Evolutionary conservation across 345 rosid species (phyloP), one percentile per base, ranked within the genome.

Genomic region (Syzygium aromaticum): DNA sequence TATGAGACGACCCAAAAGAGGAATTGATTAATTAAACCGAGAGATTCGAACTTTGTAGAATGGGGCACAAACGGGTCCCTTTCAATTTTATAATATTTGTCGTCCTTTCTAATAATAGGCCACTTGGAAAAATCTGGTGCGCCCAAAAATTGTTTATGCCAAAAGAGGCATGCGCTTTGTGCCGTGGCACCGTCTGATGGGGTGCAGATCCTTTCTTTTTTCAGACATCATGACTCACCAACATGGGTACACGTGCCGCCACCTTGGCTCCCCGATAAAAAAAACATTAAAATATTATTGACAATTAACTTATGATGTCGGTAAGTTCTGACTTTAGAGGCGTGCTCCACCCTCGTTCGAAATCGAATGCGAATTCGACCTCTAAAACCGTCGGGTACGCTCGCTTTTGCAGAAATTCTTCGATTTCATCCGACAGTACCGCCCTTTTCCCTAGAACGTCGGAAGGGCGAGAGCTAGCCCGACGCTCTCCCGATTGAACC

Each of bases 401-500:
- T 54, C 4, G 14, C 21, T 6, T 54, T 38, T 3, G 40, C 40
- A 38, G 3, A 38, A 38, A 38, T 38, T 38, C 40, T 38, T 38
- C 40, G 40, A 38, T 38, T 38, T 38, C 40, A 38, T 38, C 40
- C 40, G 3, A 38, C 40, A 38, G 67, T 13, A 13, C 13, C 8
- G 1, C 33, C 14, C 33, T 27, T 61, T 61, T 61, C 17, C 33
- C 33, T 12, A 5, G 2, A 5, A 61, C 6, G 6, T 61, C 6
- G 12, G 13, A 61, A 12, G 11, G 77, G 33, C 7, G 77, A 30
- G 30, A 64, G 22, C 43, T 15, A 30, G 1, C 8, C 9, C 7
- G 11, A 15, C 15, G 17, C 43, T 64, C 22, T 1, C 2, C 5
- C 1, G 0, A 7, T 2, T 28, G 1, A 5, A 15, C 9, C 19